Evolutionary conservation across 202 grass and related monocot genomes (phyloP).

Genomic region (Alloteropsis angusta): DNA sequence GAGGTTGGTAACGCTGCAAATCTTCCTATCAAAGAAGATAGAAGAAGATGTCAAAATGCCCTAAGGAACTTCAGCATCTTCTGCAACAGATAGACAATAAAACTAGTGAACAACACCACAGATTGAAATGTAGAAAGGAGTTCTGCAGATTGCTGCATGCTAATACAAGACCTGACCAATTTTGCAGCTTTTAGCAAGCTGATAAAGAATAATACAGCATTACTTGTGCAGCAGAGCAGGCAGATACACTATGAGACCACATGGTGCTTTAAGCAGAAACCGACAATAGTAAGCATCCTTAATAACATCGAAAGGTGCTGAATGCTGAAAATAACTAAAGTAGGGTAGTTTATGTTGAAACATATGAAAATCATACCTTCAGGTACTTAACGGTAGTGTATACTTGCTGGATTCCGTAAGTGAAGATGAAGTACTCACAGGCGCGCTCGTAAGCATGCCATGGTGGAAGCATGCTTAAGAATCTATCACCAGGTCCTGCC

Average conservation of each 20-base stretch:
- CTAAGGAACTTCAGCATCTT: conserved; percentile 35
- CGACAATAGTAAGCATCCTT: neutral
- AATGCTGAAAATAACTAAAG: neutral
- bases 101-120: conserved; percentile 16
- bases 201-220: conserved; percentile 2
- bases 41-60: conserved; percentile 32
- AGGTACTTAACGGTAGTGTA: conserved; percentile 78
- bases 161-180: neutral
- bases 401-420: conserved; percentile 67
- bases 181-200: conserved; percentile 14
- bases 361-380: conserved; percentile 41
- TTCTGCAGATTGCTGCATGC: neutral
- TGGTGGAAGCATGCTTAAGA: conserved; percentile 90
- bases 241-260: neutral
- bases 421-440: conserved; percentile 79
- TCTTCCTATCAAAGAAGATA: conserved; percentile 71
- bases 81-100: conserved; percentile 2
- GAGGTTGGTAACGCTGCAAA: conserved; percentile 83
- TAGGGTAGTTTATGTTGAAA: neutral
- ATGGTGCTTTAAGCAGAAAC: neutral
- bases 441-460: conserved; percentile 97
- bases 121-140: neutral
- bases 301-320: neutral
- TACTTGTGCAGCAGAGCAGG: neutral
- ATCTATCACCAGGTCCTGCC: conserved; percentile 64